Percentiles rank a stretch among this genome's conserved stretches.
Evolutionary conservation across 2,329 filamentous ascomycete genomes (phyloP).

Genomic region (Aspergillus arachidicola): DNA sequence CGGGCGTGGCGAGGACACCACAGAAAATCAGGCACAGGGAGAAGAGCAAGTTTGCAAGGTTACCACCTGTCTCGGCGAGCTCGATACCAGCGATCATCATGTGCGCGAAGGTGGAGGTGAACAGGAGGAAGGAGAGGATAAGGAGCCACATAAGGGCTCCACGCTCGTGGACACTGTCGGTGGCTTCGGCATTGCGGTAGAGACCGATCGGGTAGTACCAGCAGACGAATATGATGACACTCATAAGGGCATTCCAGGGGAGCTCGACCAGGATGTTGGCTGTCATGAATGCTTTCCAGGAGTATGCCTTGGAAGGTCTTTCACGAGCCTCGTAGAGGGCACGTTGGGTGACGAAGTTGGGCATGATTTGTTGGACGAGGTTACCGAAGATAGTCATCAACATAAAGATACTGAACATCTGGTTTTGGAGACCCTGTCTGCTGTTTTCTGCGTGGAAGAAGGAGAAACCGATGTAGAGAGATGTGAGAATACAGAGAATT

Average conservation of each 20-base stretch:
- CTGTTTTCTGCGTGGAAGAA: slow-evolving; percentile 76
- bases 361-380: slow-evolving; percentile 58
- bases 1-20: slow-evolving; percentile 54
- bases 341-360: slow-evolving; percentile 61
- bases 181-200: slow-evolving; percentile 45
- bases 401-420: slow-evolving; percentile 91
- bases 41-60: slow-evolving; percentile 62
- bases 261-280: slow-evolving; percentile 73
- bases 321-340: slow-evolving; percentile 63
- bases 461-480: slow-evolving; percentile 81
- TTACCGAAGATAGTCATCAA: slow-evolving; percentile 76
- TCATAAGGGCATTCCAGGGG: slow-evolving; percentile 65
- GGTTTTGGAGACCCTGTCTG: slow-evolving; percentile 81
- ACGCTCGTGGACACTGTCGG: slow-evolving; percentile 50
- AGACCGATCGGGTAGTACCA: slow-evolving; percentile 69
- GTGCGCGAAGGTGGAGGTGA: slow-evolving; percentile 71
- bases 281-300: slow-evolving; percentile 72
- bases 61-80: slow-evolving; percentile 68
- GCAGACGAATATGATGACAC: slow-evolving; percentile 63
- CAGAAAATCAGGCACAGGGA: slow-evolving; percentile 64
- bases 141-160: slow-evolving; percentile 68
- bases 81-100: slow-evolving; percentile 73
- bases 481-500: slow-evolving; percentile 64
- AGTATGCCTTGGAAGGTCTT: slow-evolving; percentile 70
- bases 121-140: slow-evolving; percentile 68